These are phyloP conservation scores for Rusavskia elegans DNA, from an alignment of 495 filamentous ascomycete species.

Conservation along the genomic window DNA sequence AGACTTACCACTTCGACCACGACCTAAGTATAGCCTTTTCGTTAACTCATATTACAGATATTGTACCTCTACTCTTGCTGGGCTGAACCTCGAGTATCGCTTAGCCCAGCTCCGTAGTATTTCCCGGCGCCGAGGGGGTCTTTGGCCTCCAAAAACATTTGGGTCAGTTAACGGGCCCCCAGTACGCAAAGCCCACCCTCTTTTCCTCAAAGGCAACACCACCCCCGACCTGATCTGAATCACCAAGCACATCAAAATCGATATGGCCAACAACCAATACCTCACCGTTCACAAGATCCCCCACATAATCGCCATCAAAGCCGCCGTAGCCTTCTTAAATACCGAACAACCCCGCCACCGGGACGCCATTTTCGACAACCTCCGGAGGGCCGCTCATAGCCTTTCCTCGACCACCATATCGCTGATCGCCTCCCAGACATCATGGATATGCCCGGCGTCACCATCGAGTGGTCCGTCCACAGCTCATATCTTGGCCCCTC, in stretches of 20 bases:
- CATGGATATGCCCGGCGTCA: slow-evolving; percentile 2
- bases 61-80: background rate
- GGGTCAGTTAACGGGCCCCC: background rate
- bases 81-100: background rate
- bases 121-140: background rate
- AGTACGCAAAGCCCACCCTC: background rate
- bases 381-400: background rate
- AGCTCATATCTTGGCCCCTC: background rate
- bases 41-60: background rate
- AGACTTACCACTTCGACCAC: background rate
- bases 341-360: background rate
- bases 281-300: background rate
- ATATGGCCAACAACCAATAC: background rate
- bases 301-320: background rate
- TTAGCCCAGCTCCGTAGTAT: background rate
- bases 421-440: background rate
- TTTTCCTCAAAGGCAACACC: background rate
- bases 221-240: background rate
- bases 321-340: background rate
- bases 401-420: background rate
- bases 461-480: background rate
- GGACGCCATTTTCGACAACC: background rate
- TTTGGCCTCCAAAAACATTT: background rate
- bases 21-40: background rate
- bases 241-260: background rate